phyloP scores from a whole-genome alignment of 805 yeast genomes.

The Torulaspora indica region DNA sequence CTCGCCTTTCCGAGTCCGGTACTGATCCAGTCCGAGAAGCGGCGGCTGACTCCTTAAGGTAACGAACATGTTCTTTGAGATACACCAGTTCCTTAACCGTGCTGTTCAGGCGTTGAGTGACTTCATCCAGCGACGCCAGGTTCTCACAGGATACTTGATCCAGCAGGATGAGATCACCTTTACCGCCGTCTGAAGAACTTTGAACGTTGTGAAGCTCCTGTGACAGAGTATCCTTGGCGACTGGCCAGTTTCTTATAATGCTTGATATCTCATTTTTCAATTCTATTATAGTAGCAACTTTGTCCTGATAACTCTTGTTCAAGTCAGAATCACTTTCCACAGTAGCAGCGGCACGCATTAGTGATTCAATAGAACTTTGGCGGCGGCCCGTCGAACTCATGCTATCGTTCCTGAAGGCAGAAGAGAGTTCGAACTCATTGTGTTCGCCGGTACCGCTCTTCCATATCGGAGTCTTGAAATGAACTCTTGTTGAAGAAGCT shows the following conservation, averaged over 20 bases:
- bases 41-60: slow-evolving; percentile 10
- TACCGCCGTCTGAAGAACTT: background rate
- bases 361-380: slow-evolving; percentile 22
- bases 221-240: slow-evolving; percentile 1
- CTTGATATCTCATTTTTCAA: slow-evolving; percentile 14
- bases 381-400: slow-evolving; percentile 8
- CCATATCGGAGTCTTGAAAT: slow-evolving; percentile 11
- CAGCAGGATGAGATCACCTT: slow-evolving; percentile 1
- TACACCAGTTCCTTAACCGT: slow-evolving; percentile 11
- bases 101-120: slow-evolving; percentile 4
- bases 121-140: slow-evolving; percentile 9
- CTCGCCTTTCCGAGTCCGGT: slow-evolving; percentile 4
- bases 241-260: slow-evolving; percentile 17
- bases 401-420: background rate
- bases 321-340: slow-evolving; percentile 13
- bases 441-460: slow-evolving; percentile 1
- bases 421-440: slow-evolving; percentile 5
- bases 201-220: background rate
- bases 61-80: slow-evolving; percentile 11
- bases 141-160: slow-evolving; percentile 9
- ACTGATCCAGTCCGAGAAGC: slow-evolving; percentile 7
- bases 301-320: slow-evolving; percentile 16
- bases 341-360: slow-evolving; percentile 26
- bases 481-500: slow-evolving; percentile 9
- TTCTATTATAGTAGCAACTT: slow-evolving; percentile 15